Percentiles rank a stretch among this genome's conserved stretches.
phyloP scores from a whole-genome alignment of 768 basidiomycete genomes.

The Tulasnella calospora region DNA sequence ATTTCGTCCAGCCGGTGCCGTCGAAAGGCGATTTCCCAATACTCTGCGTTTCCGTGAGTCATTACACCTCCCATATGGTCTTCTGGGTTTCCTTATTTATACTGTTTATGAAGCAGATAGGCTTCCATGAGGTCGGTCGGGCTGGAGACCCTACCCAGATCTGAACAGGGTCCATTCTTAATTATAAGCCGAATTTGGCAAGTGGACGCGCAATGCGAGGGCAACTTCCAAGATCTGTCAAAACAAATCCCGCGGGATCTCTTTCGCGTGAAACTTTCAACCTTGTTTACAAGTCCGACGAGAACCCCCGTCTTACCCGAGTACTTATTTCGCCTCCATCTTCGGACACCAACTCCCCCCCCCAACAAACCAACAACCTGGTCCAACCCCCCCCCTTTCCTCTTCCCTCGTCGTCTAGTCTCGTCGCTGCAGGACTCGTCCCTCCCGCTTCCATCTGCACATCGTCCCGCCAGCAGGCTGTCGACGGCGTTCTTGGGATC shows the following conservation, averaged over 20 bases:
- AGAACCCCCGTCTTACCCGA: background rate
- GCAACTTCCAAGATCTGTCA: constrained; percentile 3
- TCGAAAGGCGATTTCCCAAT: background rate
- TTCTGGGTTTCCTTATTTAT: background rate
- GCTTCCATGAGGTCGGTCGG: background rate
- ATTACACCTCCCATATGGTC: background rate
- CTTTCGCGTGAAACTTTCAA: background rate
- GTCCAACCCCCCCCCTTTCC: background rate
- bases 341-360: background rate
- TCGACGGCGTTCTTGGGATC: background rate
- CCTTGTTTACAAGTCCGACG: background rate
- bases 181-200: background rate
- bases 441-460: background rate
- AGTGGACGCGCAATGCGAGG: background rate
- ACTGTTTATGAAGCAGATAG: background rate
- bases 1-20: background rate
- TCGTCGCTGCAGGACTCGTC: background rate
- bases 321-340: background rate
- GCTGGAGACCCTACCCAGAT: background rate
- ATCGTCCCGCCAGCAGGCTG: background rate
- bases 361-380: too few relatives aligned
- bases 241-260: background rate
- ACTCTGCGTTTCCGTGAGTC: background rate
- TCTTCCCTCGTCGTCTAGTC: background rate
- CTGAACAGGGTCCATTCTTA: background rate